Evolutionary conservation across 2,329 filamentous ascomycete genomes (phyloP), one percentile per base, ranked within the genome.

Genomic region (Fusarium sp.): DNA sequence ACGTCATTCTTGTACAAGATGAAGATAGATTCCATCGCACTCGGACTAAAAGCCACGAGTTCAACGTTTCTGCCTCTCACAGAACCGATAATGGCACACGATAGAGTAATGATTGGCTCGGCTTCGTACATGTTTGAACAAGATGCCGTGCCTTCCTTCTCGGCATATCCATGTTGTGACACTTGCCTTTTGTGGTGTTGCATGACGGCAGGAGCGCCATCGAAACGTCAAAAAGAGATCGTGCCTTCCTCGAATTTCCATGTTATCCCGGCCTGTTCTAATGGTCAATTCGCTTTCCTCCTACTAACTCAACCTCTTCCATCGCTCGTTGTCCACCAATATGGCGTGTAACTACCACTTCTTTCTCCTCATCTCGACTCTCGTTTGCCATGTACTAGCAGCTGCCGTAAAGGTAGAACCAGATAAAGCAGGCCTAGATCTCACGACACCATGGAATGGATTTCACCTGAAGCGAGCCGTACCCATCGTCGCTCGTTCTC

Each of bases 361-460:
- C 7, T 8, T 62, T n/a, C n/a, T 56, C 10, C 12, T 33, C 14
- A 5, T 71, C 10, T 56, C 59, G 20, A 61, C 64, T 20, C 27
- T 64, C 29, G 42, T 66, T 31, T 66, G 60, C 16, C 42, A 64
- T 16, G 61, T 36, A 3, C 14, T 69, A 4, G 31, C 71, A 7
- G 69, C 59, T 6, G 53, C 29, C 3, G 58, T 9, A 16, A 22
- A 12, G 40, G 5, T 16, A 14, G 58, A 63, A 1, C n/a, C 40
- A 11, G 22, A 11, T 4, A 57, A 56, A 14, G 20, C 57, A 11
- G 73, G 73, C 44, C 81, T 79, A 79, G 82, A 84, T 38, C 66
- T 84, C 16, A 79, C 79, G 8, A 78, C 78, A 67, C 79, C 81
- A 16, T 75, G 85, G 60, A 82, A 83, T 29, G 83, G 82, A 10